A percentile compares a stretch with the other conserved stretches of the same genome.
These are phyloP conservation scores for Tripidium arundinaceum DNA, from an alignment of 202 grass and related monocot species.

Conservation along the genomic window DNA sequence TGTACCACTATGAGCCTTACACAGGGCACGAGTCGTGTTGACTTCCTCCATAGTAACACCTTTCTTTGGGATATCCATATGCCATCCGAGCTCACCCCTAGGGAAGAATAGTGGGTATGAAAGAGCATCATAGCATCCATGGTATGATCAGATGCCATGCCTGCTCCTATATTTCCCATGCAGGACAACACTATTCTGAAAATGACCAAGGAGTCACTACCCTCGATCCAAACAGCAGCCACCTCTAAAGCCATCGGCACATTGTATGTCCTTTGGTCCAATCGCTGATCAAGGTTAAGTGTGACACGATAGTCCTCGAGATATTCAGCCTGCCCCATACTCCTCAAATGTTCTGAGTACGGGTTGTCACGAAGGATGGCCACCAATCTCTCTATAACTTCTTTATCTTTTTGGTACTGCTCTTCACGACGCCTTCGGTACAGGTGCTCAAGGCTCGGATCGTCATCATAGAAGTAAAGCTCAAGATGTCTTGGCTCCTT, in stretches of 20 bases:
- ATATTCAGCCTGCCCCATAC: not conserved
- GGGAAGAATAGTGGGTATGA: too few relatives aligned
- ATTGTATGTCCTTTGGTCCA: not conserved
- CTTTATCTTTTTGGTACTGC: too few relatives aligned
- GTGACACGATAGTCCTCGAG: not conserved
- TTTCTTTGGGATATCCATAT: too few relatives aligned
- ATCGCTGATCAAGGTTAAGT: not conserved
- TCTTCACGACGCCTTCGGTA: too few relatives aligned
- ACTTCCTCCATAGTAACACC: not conserved
- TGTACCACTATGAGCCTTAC: not conserved
- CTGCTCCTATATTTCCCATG: not conserved
- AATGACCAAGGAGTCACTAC: not conserved
- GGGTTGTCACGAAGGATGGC: too few relatives aligned
- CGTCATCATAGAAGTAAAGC: too few relatives aligned
- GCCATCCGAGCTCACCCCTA: too few relatives aligned
- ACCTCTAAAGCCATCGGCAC: not conserved
- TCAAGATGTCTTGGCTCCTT: too few relatives aligned
- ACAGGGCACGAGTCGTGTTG: not conserved
- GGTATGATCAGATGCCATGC: not conserved
- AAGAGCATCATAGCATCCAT: not conserved
- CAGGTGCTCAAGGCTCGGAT: too few relatives aligned
- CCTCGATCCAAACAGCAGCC: not conserved
- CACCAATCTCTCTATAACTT: too few relatives aligned
- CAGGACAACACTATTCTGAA: not conserved
- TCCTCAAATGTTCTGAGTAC: not conserved